These are phyloP conservation scores for Enterospora canceri DNA, from an alignment of 371 early-diverging fungal species.

Conservation along the genomic window DNA sequence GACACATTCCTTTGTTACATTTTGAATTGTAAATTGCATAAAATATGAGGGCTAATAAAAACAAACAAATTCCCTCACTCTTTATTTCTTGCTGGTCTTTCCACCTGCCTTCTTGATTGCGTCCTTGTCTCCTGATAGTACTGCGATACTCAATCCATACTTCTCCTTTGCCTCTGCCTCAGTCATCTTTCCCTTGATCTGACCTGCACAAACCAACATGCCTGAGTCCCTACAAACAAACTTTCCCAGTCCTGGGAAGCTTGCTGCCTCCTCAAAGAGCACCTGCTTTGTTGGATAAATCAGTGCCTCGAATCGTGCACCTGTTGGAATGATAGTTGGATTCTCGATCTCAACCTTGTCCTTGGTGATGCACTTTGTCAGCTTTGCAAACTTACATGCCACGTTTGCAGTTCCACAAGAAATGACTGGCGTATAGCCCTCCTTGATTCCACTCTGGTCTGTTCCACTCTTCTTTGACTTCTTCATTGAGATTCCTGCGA, in stretches of 20 bases:
- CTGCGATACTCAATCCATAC: slow-evolving; percentile 6
- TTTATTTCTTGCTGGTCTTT: slow-evolving; percentile 3
- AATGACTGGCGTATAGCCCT: slow-evolving; percentile 52
- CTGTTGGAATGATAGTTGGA: slow-evolving; percentile 18
- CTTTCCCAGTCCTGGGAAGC: slow-evolving; percentile 49
- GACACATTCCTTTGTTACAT: too few relatives aligned
- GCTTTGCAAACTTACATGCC: slow-evolving; percentile 37
- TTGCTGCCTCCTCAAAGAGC: slow-evolving; percentile 41
- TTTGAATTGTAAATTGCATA: too few relatives aligned
- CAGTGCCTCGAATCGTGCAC: slow-evolving; percentile 32
- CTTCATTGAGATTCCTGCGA: slow-evolving; percentile 1
- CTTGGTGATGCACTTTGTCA: slow-evolving; percentile 30
- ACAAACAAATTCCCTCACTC: too few relatives aligned
- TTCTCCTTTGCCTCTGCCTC: slow-evolving; percentile 1
- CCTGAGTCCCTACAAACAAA: slow-evolving; percentile 54
- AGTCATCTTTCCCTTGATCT: slow-evolving; percentile 4
- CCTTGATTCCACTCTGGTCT: slow-evolving; percentile 38
- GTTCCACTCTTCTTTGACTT: slow-evolving; percentile 35
- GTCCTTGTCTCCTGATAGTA: slow-evolving; percentile 14
- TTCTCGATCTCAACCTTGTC: slow-evolving; percentile 9
- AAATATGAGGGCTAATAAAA: too few relatives aligned
- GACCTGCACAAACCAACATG: slow-evolving; percentile 50
- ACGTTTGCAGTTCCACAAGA: slow-evolving; percentile 51
- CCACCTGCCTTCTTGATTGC: slow-evolving; percentile 24
- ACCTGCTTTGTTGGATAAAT: slow-evolving; percentile 48